A percentile compares a stretch with the other conserved stretches of the same genome.
phyloP scores from a whole-genome alignment of 345 rosid species.

The Passiflora organensis region DNA sequence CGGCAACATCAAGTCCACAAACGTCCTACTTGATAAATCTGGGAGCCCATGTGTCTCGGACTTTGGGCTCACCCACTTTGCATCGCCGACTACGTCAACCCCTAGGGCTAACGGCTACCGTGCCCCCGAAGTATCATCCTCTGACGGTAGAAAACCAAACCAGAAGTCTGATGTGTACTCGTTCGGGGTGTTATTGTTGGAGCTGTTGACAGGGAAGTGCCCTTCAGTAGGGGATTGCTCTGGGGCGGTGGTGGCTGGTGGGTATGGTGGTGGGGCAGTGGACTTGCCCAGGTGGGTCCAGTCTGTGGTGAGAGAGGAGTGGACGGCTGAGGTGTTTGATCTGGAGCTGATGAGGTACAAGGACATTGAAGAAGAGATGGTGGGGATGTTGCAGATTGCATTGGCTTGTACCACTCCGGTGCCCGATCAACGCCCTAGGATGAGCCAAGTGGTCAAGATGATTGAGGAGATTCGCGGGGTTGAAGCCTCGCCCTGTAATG shows the following conservation, averaged over 20 bases:
- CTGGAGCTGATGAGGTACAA: slow-evolving; percentile 81
- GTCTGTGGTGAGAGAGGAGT: slow-evolving; percentile 76
- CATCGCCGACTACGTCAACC: slow-evolving; percentile 30
- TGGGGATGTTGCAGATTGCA: slow-evolving; percentile 62
- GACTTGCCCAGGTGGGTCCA: slow-evolving; percentile 79
- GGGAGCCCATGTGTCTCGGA: slow-evolving; percentile 66
- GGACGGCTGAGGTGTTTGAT: slow-evolving; percentile 89
- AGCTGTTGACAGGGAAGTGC: slow-evolving; percentile 74
- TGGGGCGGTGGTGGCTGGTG: slow-evolving; percentile 27
- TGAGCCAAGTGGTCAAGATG: slow-evolving; percentile 61
- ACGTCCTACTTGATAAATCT: slow-evolving; percentile 61
- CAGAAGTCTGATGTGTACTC: slow-evolving; percentile 80
- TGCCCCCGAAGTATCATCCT: slow-evolving; percentile 49
- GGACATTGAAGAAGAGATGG: slow-evolving; percentile 85
- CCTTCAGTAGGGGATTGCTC: slow-evolving; percentile 50
- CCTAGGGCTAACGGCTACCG: slow-evolving; percentile 66
- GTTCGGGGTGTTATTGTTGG: slow-evolving; percentile 67
- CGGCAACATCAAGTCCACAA: slow-evolving; percentile 82
- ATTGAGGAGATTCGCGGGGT: slow-evolving; percentile 62
- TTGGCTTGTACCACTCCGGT: slow-evolving; percentile 48
- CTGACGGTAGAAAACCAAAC: slow-evolving; percentile 41
- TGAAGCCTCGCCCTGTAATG: slow-evolving; percentile 61
- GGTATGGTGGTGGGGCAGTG: slow-evolving; percentile 48
- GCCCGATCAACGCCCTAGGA: slow-evolving; percentile 62
- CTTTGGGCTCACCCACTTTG: slow-evolving; percentile 56